Conservation (phyloP, 2,329 filamentous ascomycete species). For the Diaporthe eres region DNA sequence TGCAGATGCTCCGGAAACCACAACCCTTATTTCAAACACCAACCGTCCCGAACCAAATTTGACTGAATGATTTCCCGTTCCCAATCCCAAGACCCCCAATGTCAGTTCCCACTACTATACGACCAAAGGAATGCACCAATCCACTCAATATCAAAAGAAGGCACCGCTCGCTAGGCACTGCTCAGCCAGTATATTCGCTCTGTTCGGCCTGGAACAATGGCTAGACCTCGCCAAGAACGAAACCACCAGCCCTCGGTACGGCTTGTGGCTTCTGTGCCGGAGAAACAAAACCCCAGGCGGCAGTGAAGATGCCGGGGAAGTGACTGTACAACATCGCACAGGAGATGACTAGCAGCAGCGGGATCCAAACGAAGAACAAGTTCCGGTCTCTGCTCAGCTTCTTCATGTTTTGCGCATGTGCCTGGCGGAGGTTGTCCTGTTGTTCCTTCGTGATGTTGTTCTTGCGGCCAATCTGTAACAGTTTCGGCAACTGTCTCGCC, state of each 20-base stretch:
- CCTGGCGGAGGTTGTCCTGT: constrained; percentile 73
- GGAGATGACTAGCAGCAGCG: constrained; percentile 38
- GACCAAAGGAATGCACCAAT: background rate
- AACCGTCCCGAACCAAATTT: background rate
- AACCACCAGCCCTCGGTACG: constrained; percentile 15
- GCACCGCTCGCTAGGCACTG: background rate
- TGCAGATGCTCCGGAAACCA: constrained; percentile 1
- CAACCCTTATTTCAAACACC: background rate
- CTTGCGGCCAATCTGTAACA: constrained; percentile 74
- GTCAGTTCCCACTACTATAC: background rate
- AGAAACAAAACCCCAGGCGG: constrained; percentile 25
- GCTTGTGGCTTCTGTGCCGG: background rate
- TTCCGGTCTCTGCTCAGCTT: constrained; percentile 74
- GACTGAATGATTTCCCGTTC: background rate
- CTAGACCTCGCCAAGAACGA: constrained; percentile 37
- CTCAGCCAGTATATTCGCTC: too few species aligned
- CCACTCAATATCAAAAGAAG: background rate
- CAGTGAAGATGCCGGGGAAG: constrained; percentile 35
- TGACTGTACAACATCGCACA: constrained; percentile 39
- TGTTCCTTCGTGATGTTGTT: constrained; percentile 76
- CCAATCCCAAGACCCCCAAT: background rate
- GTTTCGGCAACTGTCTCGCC: constrained; percentile 52
- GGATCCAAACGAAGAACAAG: constrained; percentile 75
- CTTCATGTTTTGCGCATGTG: constrained; percentile 74
- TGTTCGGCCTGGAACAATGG: background rate